phyloP scores from a whole-genome alignment of 306 rosid genomes.

The Ziziphus jujuba region DNA sequence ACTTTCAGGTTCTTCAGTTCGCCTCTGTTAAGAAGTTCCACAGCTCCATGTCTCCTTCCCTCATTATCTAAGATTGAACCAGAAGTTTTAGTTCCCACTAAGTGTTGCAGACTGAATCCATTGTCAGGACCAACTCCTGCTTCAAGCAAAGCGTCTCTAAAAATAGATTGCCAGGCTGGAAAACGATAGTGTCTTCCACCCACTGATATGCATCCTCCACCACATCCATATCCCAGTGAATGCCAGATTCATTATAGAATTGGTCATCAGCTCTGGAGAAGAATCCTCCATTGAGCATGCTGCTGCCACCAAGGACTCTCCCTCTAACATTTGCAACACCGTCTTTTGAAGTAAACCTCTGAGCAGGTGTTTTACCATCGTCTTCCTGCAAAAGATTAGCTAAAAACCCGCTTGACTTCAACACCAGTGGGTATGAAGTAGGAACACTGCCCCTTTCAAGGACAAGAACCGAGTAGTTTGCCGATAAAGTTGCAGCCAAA shows the following conservation, averaged over 20 bases:
- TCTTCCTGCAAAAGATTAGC: not conserved
- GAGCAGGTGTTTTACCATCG: constrained; percentile 9
- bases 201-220: no score
- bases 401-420: not conserved
- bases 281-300: no score
- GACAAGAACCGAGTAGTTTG: no score
- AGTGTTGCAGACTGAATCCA: constrained; percentile 29
- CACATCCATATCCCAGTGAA: no score
- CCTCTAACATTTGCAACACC: constrained; percentile 29
- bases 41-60: constrained; percentile 35
- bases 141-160: no score
- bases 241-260: no score
- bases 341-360: constrained; percentile 13
- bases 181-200: no score
- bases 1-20: constrained; percentile 2
- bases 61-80: constrained; percentile 21
- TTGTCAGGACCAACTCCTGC: no score
- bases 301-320: constrained; percentile 32
- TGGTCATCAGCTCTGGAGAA: no score
- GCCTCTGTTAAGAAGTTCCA: constrained; percentile 29
- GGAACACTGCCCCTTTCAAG: constrained; percentile 28
- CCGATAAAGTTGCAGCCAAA: no score
- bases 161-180: no score
- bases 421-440: not conserved
- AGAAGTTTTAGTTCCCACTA: constrained; percentile 18